Evolutionary conservation across 371 early-diverging fungal genomes (phyloP).

Genomic region (Basidiobolus meristosporus): DNA sequence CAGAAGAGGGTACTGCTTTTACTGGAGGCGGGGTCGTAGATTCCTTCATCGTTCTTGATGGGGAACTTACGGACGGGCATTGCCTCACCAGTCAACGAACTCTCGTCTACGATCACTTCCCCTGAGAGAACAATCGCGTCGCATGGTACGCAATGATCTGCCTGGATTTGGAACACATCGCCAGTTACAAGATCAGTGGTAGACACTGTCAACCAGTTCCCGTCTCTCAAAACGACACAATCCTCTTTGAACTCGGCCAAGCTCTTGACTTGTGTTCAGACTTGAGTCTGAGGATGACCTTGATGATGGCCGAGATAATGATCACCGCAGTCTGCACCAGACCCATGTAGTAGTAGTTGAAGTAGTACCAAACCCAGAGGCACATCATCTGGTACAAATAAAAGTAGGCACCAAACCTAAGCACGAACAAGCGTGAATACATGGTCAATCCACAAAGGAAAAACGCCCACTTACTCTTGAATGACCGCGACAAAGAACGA

Average conservation of each 20-base stretch:
- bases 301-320: constrained; percentile 41
- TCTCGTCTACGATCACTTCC: constrained; percentile 40
- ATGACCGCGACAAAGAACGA: constrained; percentile 22
- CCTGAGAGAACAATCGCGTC: constrained; percentile 46
- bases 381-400: constrained; percentile 59
- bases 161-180: constrained; percentile 18
- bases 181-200: constrained; percentile 40
- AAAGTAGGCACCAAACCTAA: constrained; percentile 36
- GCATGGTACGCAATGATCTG: constrained; percentile 20
- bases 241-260: constrained; percentile 39
- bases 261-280: constrained; percentile 42
- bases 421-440: no score
- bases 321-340: constrained; percentile 50
- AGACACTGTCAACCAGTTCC: constrained; percentile 19
- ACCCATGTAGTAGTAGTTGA: constrained; percentile 55
- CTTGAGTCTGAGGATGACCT: constrained; percentile 35
- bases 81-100: constrained; percentile 72
- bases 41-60: constrained; percentile 15
- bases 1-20: constrained; percentile 18
- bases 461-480: constrained; percentile 19
- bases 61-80: constrained; percentile 46
- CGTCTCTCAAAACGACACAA: constrained; percentile 39
- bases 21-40: constrained; percentile 9
- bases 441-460: no score
- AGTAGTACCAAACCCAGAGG: constrained; percentile 57